Base-by-base conservation (phyloP, 1,139 yeast species). In the Pichia sp. region DNA sequence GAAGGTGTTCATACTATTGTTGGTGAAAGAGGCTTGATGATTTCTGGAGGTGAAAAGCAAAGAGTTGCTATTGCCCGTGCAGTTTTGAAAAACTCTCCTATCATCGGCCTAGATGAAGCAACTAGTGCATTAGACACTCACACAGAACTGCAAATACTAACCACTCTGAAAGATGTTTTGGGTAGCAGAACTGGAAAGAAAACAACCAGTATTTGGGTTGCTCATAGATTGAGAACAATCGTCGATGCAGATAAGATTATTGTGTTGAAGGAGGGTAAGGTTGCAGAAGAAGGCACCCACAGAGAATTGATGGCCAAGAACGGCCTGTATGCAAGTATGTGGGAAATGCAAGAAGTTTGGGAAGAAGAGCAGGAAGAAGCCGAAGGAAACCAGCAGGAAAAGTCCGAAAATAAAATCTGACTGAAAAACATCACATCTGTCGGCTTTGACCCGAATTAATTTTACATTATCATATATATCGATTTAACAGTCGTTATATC, bases 21-120 rank as follows among this genome's bases (percentile, higher is more conserved):
- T n/a, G 99, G 99, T 51, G 99, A 95, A 70, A 76, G 99, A 63
- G 99, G 99, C 26, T 79, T 93, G 79, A 93, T 93, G 99, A 90
- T 93, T 49, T 90, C 97, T 10, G 99, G 99, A 13, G 99, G 99
- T 55, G 99, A 93, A 70, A 92, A 95, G 68, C 99, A 93, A 70
- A 77, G 99, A 59, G 75, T 93, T 53, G 99, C 99, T 0, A 90
- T 93, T 63, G 95, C 97, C 0, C 77, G 99, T 61, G 81, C 93
- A 19, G 72, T 93, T 49, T 73, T 93, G 62, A 95, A 95, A 71
- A 77, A 81, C 59, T 84, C 98, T 0, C 95, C 95, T 15, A 89
- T 95, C 53, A 87, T 95, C 57, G 93, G 95, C 69, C 90, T 93
- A 62, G 99, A 95, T 67, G 99, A 93, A 68, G 98, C 98, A 6